A percentile compares a stretch with the other conserved stretches of the same genome.
phyloP scores from a whole-genome alignment of 768 basidiomycete species.

The Phaffia australis region DNA sequence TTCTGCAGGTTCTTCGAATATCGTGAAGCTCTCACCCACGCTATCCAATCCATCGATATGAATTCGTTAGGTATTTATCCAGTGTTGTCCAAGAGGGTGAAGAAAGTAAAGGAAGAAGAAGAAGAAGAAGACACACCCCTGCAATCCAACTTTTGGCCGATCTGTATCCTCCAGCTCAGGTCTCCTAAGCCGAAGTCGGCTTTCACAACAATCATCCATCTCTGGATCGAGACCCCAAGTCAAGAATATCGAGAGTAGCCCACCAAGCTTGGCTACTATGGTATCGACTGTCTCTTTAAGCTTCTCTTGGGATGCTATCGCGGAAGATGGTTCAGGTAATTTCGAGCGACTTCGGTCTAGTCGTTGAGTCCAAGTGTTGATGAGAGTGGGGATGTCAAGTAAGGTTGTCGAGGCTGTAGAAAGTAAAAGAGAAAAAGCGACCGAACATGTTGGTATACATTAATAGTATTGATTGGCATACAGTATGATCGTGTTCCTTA shows the following conservation, averaged over 20 bases:
- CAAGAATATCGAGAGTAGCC: constrained; percentile 53
- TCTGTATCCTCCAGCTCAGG: neutral
- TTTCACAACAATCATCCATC: constrained; percentile 58
- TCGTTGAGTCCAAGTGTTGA: neutral
- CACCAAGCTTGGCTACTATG: constrained; percentile 41
- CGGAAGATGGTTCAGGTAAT: neutral
- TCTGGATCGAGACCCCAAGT: constrained; percentile 59
- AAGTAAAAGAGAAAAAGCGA: neutral
- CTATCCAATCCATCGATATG: neutral
- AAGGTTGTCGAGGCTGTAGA: constrained; percentile 2
- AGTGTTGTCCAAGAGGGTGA: constrained; percentile 30
- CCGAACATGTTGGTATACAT: neutral
- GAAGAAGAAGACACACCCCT: constrained; percentile 4
- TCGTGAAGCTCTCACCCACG: too few species aligned
- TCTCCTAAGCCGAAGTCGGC: constrained; percentile 41
- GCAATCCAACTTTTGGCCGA: neutral
- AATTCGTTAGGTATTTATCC: constrained; percentile 38
- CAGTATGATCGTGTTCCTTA: neutral
- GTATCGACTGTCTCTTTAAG: too few species aligned
- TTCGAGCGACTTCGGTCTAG: neutral
- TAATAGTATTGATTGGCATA: too few species aligned
- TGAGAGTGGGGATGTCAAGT: constrained; percentile 12
- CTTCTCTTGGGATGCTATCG: neutral
- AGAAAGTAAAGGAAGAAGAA: neutral
- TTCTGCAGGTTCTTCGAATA: neutral